A percentile compares a stretch with the other conserved stretches of the same genome.
phyloP scores from a whole-genome alignment of 2,329 filamentous ascomycete species.

The Rhynchosporium agropyri region DNA sequence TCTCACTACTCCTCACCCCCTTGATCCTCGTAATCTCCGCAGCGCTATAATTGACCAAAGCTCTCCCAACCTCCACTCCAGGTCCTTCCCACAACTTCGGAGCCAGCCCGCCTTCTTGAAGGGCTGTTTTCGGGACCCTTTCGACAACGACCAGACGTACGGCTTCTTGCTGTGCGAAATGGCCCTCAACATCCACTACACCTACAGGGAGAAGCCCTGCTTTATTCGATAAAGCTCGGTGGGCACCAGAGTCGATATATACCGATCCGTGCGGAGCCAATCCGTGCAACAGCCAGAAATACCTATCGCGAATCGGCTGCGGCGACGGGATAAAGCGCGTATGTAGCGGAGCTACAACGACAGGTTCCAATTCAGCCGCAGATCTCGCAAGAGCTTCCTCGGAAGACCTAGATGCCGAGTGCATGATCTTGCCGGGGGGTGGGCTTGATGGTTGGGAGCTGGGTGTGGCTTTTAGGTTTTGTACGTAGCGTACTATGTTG shows the following conservation, averaged over 20 bases:
- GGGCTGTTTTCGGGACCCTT: conserved; percentile 42
- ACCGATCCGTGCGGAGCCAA: conserved; percentile 86
- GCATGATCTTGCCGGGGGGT: conserved; percentile 28
- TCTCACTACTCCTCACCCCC: conserved; percentile 81
- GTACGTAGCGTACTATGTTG: conserved; percentile 81
- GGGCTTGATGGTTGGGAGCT: conserved; percentile 26
- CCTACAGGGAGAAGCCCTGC: conserved; percentile 87
- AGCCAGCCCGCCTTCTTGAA: conserved; percentile 32
- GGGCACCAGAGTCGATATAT: conserved; percentile 90
- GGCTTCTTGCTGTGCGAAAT: conserved; percentile 89
- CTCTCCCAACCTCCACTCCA: conserved; percentile 78
- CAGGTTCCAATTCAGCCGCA: conserved; percentile 46
- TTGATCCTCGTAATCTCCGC: conserved; percentile 82
- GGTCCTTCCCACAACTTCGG: conserved; percentile 54
- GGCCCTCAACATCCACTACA: conserved; percentile 85
- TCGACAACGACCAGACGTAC: conserved; percentile 84
- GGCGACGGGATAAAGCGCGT: conserved; percentile 88
- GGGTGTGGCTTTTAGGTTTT: conserved; percentile 54
- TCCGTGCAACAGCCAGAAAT: conserved; percentile 96
- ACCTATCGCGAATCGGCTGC: conserved; percentile 85
- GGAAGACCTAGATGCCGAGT: conserved; percentile 25
- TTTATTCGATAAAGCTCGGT: conserved; percentile 77
- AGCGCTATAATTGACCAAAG: conserved; percentile 90
- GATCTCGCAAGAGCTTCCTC: conserved; percentile 43
- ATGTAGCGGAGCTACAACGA: conserved; percentile 66